Percentiles rank a stretch among this genome's conserved stretches.
Conservation (phyloP, 805 yeast genomes). For the Wickerhamiella qilinensis region DNA sequence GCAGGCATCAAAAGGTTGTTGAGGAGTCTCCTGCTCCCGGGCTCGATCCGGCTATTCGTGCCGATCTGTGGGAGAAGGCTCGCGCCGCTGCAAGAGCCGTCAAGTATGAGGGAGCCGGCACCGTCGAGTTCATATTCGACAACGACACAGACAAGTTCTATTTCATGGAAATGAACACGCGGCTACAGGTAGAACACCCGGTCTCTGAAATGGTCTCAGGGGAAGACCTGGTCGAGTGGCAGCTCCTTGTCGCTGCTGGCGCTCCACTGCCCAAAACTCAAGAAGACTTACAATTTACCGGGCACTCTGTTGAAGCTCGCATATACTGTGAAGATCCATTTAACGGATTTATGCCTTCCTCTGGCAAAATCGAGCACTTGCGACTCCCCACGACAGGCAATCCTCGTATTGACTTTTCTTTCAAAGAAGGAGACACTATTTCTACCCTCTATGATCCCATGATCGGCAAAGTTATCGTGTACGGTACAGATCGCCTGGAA, state of each 20-base stretch:
- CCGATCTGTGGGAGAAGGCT: slow-evolving; percentile 32
- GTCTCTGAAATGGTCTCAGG: slow-evolving; percentile 42
- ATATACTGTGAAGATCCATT: slow-evolving; percentile 23
- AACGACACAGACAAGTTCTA: slow-evolving; percentile 35
- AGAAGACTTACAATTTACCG: slow-evolving; percentile 16
- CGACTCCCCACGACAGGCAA: slow-evolving; percentile 13
- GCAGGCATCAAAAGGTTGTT: slow-evolving; percentile 39
- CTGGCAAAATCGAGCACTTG: slow-evolving; percentile 19
- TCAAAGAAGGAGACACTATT: slow-evolving; percentile 15
- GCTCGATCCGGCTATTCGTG: slow-evolving; percentile 31
- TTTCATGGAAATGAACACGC: slow-evolving; percentile 41
- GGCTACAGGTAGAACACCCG: slow-evolving; percentile 44
- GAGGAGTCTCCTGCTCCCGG: slow-evolving; percentile 46
- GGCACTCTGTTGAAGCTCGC: slow-evolving; percentile 22
- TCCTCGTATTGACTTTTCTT: slow-evolving; percentile 20
- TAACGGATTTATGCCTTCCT: slow-evolving; percentile 18
- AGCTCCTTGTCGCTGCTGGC: slow-evolving; percentile 20
- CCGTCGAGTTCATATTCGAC: slow-evolving; percentile 41
- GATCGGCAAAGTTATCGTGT: slow-evolving; percentile 21
- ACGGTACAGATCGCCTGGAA: slow-evolving; percentile 16
- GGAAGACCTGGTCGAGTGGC: slow-evolving; percentile 40
- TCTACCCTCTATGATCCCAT: slow-evolving; percentile 21
- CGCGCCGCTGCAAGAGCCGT: slow-evolving; percentile 33
- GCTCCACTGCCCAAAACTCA: slow-evolving; percentile 20
- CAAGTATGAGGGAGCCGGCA: slow-evolving; percentile 41